Evolutionary conservation across 2,329 filamentous ascomycete genomes (phyloP), one percentile per base, ranked within the genome.

Genomic region (Paecilomyces niveus): DNA sequence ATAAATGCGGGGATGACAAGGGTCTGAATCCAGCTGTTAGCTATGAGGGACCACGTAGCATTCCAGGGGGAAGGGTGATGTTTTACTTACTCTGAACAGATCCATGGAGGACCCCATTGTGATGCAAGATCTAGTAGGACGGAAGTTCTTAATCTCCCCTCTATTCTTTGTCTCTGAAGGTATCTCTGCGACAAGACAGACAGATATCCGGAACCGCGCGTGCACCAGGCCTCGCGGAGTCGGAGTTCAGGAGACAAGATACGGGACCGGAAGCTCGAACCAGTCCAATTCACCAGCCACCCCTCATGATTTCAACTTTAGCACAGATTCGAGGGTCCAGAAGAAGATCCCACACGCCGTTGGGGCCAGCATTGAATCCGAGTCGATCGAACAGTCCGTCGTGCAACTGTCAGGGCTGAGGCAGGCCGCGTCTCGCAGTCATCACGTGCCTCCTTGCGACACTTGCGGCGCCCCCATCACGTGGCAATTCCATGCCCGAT

Each of bases 1-100:
- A 91, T 86, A 68, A 87, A 67, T 56, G 88, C 88, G 33, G 89
- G 89, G 62, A 90, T 76, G 65, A 90, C 72, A 62, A 92, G 76
- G 4, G 86, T 89, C 89, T 92, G 55, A 29, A 10, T 29, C 18
- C 39, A 22, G 49, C 15, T 24, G 35, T 10, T 10, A 39, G 32
- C n/a, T 39, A 31, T 59, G 59, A 24, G 3, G 61, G 64, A 67
- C 64, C 59, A 64, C 56, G 18, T 15, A 4, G 59, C 59, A 59
- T 66, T 59, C 62, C 62, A 57, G 61, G 57, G 21, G 39, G 50
- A 56, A 53, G 11, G 8, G 11, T 3, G 21, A 18, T 3, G 15
- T 18, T n/a, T 45, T 45, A 26, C 21, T 24, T 24, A 52, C 50
- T n/a, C 24, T 52, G 50, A 52, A 13, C 7, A 52, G 22, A n/a